These are phyloP conservation scores for Liriodendron chinense DNA, from an alignment of 164 flowering plant genomes.

Conservation along the genomic window DNA sequence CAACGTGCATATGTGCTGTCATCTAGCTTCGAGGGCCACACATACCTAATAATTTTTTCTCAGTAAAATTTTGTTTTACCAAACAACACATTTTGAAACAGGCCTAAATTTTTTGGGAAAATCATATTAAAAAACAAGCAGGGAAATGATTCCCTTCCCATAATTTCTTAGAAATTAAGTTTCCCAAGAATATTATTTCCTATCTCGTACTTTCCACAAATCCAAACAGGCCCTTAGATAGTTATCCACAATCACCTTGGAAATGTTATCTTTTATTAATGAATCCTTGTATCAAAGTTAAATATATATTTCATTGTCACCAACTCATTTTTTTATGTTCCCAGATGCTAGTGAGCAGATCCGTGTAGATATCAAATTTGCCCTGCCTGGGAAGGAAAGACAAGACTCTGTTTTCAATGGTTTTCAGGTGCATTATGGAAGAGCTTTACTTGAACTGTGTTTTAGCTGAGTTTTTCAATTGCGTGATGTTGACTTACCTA, in stretches of 20 bases:
- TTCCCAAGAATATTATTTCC: too few relatives aligned
- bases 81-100: too few relatives aligned
- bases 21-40: too few relatives aligned
- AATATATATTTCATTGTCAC: not conserved
- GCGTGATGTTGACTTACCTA: not conserved
- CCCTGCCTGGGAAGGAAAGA: slow-evolving; percentile 95
- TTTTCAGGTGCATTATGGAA: slow-evolving; percentile 59
- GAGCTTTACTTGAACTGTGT: not conserved
- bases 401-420: slow-evolving; percentile 98
- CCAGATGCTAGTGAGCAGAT: slow-evolving; percentile 58
- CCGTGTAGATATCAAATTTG: slow-evolving; percentile 68
- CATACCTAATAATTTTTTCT: too few relatives aligned
- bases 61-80: too few relatives aligned
- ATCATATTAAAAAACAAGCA: too few relatives aligned
- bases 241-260: not conserved
- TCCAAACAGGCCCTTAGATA: not conserved
- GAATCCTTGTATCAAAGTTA: not conserved
- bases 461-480: not conserved
- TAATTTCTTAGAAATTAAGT: too few relatives aligned
- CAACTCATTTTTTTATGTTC: slow-evolving; percentile 15
- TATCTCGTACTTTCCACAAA: not conserved
- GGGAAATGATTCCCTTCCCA: too few relatives aligned
- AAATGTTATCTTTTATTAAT: not conserved
- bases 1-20: too few relatives aligned
- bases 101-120: too few relatives aligned